A percentile compares a stretch with the other conserved stretches of the same genome.
These are phyloP conservation scores for Lactifluus volemus DNA, from an alignment of 768 basidiomycete genomes.

Conservation along the genomic window DNA sequence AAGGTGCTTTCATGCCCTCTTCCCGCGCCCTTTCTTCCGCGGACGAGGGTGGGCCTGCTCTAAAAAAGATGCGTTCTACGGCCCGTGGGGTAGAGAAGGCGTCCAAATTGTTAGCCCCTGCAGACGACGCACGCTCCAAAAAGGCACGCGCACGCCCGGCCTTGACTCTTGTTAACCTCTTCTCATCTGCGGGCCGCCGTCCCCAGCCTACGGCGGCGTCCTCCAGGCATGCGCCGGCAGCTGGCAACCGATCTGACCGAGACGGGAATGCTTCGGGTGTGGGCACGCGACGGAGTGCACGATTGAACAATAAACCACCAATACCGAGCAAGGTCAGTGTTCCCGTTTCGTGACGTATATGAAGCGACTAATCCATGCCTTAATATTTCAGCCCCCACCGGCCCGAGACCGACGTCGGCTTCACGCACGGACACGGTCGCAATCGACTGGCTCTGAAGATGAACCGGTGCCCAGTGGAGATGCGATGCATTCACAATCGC, in stretches of 20 bases:
- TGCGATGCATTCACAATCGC: slow-evolving; percentile 51
- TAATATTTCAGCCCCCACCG: slow-evolving; percentile 26
- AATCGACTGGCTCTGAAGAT: slow-evolving; percentile 65
- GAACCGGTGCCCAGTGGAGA: slow-evolving; percentile 41
- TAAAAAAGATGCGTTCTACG: slow-evolving; percentile 66
- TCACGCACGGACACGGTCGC: slow-evolving; percentile 44
- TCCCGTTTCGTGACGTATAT: not conserved
- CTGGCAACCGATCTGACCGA: slow-evolving; percentile 39
- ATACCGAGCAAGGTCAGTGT: slow-evolving; percentile 46
- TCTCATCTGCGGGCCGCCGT: slow-evolving; percentile 68
- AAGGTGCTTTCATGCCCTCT: slow-evolving; percentile 27
- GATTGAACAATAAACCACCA: slow-evolving; percentile 47
- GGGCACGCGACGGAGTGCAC: slow-evolving; percentile 63
- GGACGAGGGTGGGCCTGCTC: slow-evolving; percentile 71
- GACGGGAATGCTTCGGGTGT: slow-evolving; percentile 36
- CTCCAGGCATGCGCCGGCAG: slow-evolving; percentile 41
- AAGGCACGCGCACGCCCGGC: slow-evolving; percentile 89
- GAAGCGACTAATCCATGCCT: not conserved
- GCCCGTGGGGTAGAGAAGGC: slow-evolving; percentile 39
- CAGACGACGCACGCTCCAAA: slow-evolving; percentile 63
- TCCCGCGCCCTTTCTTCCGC: slow-evolving; percentile 70
- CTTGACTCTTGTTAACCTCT: slow-evolving; percentile 79
- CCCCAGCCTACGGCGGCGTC: slow-evolving; percentile 59
- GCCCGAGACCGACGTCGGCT: slow-evolving; percentile 55
- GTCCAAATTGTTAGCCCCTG: slow-evolving; percentile 43